Conservation (phyloP, 1,139 yeast genomes). For the Candida pseudoviswanathii region DNA sequence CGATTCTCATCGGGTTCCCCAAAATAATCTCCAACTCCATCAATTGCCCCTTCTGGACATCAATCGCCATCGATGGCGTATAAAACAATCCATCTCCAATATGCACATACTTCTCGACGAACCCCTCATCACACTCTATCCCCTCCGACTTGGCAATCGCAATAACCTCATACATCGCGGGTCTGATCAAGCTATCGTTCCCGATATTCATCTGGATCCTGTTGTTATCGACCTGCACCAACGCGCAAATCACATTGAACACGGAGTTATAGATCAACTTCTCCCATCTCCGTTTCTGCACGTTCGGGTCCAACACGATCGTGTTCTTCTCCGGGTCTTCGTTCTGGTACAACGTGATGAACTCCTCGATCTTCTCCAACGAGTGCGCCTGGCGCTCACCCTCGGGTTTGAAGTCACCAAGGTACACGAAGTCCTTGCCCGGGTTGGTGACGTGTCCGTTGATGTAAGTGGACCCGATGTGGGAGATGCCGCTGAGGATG, state of each 20-base stretch:
- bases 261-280: conserved; percentile 72
- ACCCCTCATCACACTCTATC: conserved; percentile 44
- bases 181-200: conserved; percentile 49
- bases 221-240: conserved; percentile 56
- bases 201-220: conserved; percentile 59
- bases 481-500: conserved; percentile 67
- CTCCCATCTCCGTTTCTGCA: conserved; percentile 65
- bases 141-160: conserved; percentile 68
- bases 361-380: conserved; percentile 33
- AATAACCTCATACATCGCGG: conserved; percentile 68
- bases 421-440: conserved; percentile 52
- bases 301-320: conserved; percentile 48
- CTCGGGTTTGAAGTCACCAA: conserved; percentile 54
- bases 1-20: conserved; percentile 70
- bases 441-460: conserved; percentile 54
- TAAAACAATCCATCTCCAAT: conserved; percentile 67
- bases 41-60: conserved; percentile 66
- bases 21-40: conserved; percentile 72
- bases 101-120: conserved; percentile 51
- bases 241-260: conserved; percentile 61
- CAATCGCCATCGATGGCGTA: conserved; percentile 75
- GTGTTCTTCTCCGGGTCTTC: conserved; percentile 37
- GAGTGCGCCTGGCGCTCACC: conserved; percentile 21
- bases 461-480: conserved; percentile 65
- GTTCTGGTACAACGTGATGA: conserved; percentile 52